Conservation (phyloP, 2,329 filamentous ascomycete genomes). For the Stagonosporopsis vannaccii region DNA sequence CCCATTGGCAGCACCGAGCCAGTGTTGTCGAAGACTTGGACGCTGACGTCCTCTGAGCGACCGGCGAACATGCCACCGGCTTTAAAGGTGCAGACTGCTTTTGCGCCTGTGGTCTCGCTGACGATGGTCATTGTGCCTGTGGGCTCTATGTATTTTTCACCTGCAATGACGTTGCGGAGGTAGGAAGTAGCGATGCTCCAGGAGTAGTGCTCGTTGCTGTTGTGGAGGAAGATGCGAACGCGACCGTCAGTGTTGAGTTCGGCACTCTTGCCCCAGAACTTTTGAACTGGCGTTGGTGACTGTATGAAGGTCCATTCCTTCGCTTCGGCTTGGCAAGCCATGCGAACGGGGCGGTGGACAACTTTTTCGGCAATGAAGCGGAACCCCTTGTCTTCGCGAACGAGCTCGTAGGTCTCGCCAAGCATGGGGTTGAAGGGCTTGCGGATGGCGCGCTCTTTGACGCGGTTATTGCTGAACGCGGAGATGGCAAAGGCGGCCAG, state of each 20-base stretch:
- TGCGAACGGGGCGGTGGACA: conserved; percentile 86
- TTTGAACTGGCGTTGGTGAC: conserved; percentile 86
- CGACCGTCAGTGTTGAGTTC: conserved; percentile 94
- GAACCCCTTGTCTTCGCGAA: conserved; percentile 86
- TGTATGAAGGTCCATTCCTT: conserved; percentile 86
- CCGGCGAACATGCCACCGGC: conserved; percentile 97
- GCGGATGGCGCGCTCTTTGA: conserved; percentile 89
- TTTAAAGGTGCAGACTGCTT: conserved; percentile 89
- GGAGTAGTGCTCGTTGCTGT: conserved; percentile 80
- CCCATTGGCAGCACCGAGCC: conserved; percentile 72
- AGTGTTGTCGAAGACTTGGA: conserved; percentile 73
- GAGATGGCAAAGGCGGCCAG: conserved; percentile 92
- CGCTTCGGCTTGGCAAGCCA: conserved; percentile 92
- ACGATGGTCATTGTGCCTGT: conserved; percentile 86
- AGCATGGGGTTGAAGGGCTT: conserved; percentile 98
- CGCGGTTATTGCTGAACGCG: conserved; percentile 78
- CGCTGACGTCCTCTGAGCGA: conserved; percentile 85
- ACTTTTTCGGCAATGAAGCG: conserved; percentile 96
- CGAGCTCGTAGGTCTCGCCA: conserved; percentile 92
- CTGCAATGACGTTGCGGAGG: conserved; percentile 93
- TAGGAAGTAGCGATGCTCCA: conserved; percentile 91
- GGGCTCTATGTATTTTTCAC: conserved; percentile 97
- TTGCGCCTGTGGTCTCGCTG: conserved; percentile 84
- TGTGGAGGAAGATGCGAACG: conserved; percentile 77
- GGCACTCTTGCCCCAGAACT: conserved; percentile 98